phyloP scores from a whole-genome alignment of 495 filamentous ascomycete species.

The Chaetomium cochliodes region DNA sequence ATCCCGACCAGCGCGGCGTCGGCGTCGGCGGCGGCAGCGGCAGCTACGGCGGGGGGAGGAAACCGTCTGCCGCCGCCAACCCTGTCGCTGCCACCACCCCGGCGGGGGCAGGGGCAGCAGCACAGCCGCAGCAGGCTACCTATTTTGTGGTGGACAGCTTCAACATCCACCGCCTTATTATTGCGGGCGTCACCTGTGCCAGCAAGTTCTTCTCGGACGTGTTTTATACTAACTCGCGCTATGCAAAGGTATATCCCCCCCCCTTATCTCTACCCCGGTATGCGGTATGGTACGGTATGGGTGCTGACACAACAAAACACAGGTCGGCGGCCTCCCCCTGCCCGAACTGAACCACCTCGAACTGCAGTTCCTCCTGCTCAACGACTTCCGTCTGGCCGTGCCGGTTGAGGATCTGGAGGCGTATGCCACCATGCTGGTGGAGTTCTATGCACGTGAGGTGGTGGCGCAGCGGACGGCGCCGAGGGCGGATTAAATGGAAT shows the following conservation, averaged over 20 bases:
- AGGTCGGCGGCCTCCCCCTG: slow-evolving; percentile 98
- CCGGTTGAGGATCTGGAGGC: slow-evolving; percentile 94
- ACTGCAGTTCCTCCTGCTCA: slow-evolving; percentile 91
- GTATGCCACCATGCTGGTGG: slow-evolving; percentile 97
- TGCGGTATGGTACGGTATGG: neutral
- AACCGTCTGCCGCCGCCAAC: slow-evolving; percentile 1
- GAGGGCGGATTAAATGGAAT: neutral
- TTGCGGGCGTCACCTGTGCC: slow-evolving; percentile 95
- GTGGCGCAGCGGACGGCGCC: slow-evolving; percentile 52
- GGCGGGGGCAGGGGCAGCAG: neutral
- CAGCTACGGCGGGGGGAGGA: too few species aligned
- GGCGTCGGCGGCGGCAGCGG: slow-evolving; percentile 28
- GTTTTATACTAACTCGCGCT: slow-evolving; percentile 98
- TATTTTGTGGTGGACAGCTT: slow-evolving; percentile 99
- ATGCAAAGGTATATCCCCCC: slow-evolving; percentile 75
- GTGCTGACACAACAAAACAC: neutral
- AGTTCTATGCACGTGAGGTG: slow-evolving; percentile 94
- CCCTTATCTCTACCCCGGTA: neutral
- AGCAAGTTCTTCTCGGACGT: slow-evolving; percentile 99
- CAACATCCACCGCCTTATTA: slow-evolving; percentile 96
- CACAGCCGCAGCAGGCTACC: slow-evolving; percentile 35
- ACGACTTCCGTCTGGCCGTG: slow-evolving; percentile 93
- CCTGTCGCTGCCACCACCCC: neutral
- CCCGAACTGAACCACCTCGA: slow-evolving; percentile 95
- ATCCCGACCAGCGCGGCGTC: slow-evolving; percentile 4